phyloP scores from a whole-genome alignment of 2,329 filamentous ascomycete genomes.

The Alternaria gaisen region DNA sequence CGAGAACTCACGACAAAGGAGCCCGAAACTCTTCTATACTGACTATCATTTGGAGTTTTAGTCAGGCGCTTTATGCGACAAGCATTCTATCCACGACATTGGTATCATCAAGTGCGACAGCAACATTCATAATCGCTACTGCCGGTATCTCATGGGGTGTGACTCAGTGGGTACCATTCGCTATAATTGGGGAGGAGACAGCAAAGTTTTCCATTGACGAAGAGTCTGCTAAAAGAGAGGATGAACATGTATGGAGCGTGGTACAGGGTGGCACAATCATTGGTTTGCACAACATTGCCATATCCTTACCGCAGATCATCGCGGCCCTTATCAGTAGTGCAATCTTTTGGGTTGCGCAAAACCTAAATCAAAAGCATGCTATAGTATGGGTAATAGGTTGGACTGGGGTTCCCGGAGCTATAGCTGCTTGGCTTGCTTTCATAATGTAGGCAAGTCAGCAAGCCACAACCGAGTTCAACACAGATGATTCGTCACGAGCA shows the following conservation, averaged over 20 bases:
- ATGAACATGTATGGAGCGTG: neutral
- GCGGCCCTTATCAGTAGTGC: neutral
- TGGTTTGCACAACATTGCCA: neutral
- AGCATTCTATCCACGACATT: neutral
- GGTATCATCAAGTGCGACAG: neutral
- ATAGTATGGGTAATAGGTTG: neutral
- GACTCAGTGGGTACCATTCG: neutral
- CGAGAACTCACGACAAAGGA: rapidly evolving
- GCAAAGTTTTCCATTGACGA: neutral
- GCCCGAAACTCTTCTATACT: neutral
- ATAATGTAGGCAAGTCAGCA: neutral
- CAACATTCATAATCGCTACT: neutral
- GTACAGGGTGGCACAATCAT: neutral
- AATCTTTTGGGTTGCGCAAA: neutral
- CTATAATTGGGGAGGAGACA: neutral
- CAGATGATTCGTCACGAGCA: neutral
- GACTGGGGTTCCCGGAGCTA: neutral
- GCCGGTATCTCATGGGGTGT: neutral
- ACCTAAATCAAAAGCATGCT: neutral
- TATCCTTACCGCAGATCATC: neutral
- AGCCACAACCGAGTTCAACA: neutral
- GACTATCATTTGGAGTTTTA: neutral
- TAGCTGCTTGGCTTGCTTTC: neutral
- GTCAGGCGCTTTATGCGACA: neutral
- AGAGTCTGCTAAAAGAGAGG: neutral